Evolutionary conservation across 768 basidiomycete genomes (phyloP).

Genomic region (Rhodotorula graminis): DNA sequence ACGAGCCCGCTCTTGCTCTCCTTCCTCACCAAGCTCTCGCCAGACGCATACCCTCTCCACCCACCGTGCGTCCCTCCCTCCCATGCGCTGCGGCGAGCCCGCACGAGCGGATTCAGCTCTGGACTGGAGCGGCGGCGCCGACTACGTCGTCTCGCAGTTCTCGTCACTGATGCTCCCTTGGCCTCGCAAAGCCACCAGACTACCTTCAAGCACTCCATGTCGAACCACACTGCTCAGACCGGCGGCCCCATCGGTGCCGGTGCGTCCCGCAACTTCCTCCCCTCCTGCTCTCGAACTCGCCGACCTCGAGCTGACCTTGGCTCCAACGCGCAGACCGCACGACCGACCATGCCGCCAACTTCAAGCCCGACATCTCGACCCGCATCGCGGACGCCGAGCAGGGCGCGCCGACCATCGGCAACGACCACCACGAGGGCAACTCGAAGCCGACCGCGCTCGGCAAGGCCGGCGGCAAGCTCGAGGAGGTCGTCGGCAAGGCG

Average conservation of each 20-base stretch:
- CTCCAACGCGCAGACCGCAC: not conserved
- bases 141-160: not conserved
- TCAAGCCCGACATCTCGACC: constrained; percentile 9
- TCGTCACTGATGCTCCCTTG: not conserved
- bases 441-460: not conserved
- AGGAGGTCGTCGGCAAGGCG: not conserved
- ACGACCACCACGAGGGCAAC: not conserved
- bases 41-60: too few species aligned
- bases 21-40: too few species aligned
- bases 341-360: not conserved
- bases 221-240: not conserved
- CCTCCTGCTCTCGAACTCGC: not conserved
- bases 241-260: not conserved
- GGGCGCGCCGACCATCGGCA: not conserved
- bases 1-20: too few species aligned
- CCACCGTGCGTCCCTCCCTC: too few species aligned
- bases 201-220: not conserved
- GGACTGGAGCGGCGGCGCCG: too few species aligned
- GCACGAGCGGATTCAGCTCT: not conserved
- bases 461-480: not conserved
- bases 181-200: not conserved
- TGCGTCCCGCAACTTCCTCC: not conserved
- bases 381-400: constrained; percentile 4
- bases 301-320: too few species aligned
- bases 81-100: too few species aligned